Evolutionary conservation across 2,329 filamentous ascomycete genomes (phyloP), one percentile per base, ranked within the genome.

Genomic region (Aspergillus amoenus): DNA sequence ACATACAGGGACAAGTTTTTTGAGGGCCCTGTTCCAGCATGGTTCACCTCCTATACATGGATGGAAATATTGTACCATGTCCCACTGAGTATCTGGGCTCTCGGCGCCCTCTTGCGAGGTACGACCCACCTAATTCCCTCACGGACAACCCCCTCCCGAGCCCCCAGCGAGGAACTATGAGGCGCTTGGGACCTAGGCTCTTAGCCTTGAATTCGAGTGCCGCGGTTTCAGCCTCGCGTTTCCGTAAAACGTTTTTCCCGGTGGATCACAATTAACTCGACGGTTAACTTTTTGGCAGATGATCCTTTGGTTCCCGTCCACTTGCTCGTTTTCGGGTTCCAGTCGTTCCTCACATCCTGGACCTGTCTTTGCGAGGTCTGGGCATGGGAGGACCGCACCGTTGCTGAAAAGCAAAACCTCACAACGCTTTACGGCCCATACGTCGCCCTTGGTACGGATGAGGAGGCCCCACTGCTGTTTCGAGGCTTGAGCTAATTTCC

Each of bases 1-100:
- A 87, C 79, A 1, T 88, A 87, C 69, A 77, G 79, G 13, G 87
- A 89, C 66, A 82, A 81, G 52, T 87, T 88, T 76, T 88, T 89
- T 73, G 76, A 79, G 34, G 66, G 75, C 7, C 78, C 84, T 12
- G 52, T 62, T 2, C 85, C 85, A 40, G 69, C 77, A 4, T 89
- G 84, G 81, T 89, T 89, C 67, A 74, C 73, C 11, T 62, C 76
- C 13, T 86, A 84, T 66, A 78, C 81, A 24, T 81, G 78, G 68
- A 80, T 88, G 66, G 87, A 89, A 67, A 66, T 83, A 2, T 56
- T 84, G 17, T 86, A 84, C 66, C 86, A 89, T 69, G 70, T 85
- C 0, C 87, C 87, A 0, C 65, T 87, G 17, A 84, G 81, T 45
- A 52, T 85, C 13, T 88, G 84, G 84, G 82, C 82, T 0, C 73